phyloP scores from a whole-genome alignment of 2,329 filamentous ascomycete species.

The Penicillium crustosum region DNA sequence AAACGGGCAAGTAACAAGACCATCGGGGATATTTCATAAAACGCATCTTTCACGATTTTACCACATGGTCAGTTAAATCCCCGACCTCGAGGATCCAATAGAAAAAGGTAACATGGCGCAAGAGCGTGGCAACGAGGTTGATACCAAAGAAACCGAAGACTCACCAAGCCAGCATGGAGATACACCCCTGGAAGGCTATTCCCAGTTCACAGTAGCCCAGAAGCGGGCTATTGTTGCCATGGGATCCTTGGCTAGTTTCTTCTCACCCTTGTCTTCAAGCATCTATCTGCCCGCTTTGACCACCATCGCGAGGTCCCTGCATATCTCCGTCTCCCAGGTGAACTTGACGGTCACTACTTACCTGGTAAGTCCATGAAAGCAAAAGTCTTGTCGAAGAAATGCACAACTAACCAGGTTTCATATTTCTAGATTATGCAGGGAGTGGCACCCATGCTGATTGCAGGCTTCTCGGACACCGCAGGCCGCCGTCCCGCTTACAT shows the following conservation, averaged over 20 bases:
- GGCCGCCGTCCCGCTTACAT: slow-evolving; percentile 61
- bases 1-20: background rate
- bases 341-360: slow-evolving; percentile 56
- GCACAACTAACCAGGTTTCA: background rate
- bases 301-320: slow-evolving; percentile 39
- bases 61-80: slow-evolving; percentile 5
- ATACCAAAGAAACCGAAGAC: background rate
- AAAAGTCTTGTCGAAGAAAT: background rate
- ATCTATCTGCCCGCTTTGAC: slow-evolving; percentile 42
- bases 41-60: background rate
- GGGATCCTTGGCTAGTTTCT: slow-evolving; percentile 30
- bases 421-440: slow-evolving; percentile 25
- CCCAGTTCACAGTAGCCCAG: slow-evolving; percentile 25
- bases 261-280: slow-evolving; percentile 36
- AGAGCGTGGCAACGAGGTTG: background rate
- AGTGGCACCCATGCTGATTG: slow-evolving; percentile 50
- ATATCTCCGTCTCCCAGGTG: slow-evolving; percentile 45
- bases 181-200: background rate
- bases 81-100: background rate
- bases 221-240: slow-evolving; percentile 24
- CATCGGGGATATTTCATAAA: background rate
- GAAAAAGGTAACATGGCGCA: background rate
- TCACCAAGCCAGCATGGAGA: background rate
- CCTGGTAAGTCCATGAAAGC: slow-evolving; percentile 34
- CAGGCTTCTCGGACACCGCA: slow-evolving; percentile 60